Conservation (phyloP, 306 rosid genomes). For the Vigna unguiculata region DNA sequence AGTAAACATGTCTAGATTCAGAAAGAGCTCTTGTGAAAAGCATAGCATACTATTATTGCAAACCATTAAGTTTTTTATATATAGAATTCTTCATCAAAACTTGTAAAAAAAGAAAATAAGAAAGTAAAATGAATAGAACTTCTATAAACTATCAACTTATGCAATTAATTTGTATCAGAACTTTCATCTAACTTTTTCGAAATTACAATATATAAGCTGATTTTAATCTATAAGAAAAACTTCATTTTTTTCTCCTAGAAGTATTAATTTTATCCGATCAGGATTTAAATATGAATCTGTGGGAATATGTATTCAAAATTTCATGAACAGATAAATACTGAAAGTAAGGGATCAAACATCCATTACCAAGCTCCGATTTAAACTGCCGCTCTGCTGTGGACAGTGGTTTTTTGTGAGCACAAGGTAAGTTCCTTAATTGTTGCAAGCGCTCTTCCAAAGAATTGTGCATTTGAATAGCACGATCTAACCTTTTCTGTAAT, state of each 20-base stretch:
- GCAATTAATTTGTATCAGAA: neutral
- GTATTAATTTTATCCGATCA: neutral
- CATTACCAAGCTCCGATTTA: conserved; percentile 88
- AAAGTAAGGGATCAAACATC: conserved; percentile 31
- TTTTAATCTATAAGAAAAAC: neutral
- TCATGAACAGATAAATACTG: conserved; percentile 11
- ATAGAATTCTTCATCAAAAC: neutral
- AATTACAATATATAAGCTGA: neutral
- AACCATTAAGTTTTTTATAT: neutral
- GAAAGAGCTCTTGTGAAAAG: conserved; percentile 13
- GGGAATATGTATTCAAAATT: neutral
- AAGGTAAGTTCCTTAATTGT: conserved; percentile 71
- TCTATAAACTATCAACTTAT: neutral
- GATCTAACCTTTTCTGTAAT: conserved; percentile 64
- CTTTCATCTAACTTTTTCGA: neutral
- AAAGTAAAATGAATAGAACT: neutral
- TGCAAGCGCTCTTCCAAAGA: conserved; percentile 80
- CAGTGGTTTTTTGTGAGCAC: conserved; percentile 79
- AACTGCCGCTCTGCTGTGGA: conserved; percentile 87
- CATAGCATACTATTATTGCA: conserved; percentile 31
- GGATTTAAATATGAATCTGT: neutral
- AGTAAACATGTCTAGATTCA: conserved; percentile 2
- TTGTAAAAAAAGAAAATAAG: neutral
- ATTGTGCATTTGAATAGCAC: conserved; percentile 65
- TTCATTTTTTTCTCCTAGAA: neutral